Evolutionary conservation across 805 yeast genomes (phyloP).

Genomic region (Dipodascus geniculatus): DNA sequence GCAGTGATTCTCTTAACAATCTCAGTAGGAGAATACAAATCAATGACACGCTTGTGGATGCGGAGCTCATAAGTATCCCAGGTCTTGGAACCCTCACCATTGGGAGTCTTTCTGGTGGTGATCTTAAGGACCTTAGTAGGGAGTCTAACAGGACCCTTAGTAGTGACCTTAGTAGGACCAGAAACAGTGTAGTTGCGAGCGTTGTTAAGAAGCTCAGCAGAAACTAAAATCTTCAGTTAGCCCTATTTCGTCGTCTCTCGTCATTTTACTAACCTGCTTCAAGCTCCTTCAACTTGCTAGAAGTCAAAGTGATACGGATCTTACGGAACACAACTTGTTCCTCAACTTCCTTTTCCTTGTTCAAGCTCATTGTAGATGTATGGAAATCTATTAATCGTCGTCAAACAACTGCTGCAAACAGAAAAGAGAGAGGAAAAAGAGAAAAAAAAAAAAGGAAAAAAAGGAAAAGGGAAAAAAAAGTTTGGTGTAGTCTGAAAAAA

Average conservation of each 20-base stretch:
- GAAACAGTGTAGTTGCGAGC: constrained; percentile 72
- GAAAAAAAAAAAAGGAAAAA: not conserved
- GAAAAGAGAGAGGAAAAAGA: not conserved
- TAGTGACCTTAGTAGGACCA: constrained; percentile 28
- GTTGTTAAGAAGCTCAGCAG: constrained; percentile 77
- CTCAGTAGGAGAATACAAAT: constrained; percentile 92
- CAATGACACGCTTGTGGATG: constrained; percentile 99
- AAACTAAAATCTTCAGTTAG: constrained; percentile 35
- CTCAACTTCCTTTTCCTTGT: constrained; percentile 71
- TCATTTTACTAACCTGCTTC: constrained; percentile 42
- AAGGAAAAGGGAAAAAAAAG: not conserved
- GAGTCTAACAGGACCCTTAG: constrained; percentile 98
- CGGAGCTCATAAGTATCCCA: constrained; percentile 99
- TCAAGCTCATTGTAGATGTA: constrained; percentile 24
- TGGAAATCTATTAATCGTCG: not conserved
- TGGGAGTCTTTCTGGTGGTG: constrained; percentile 99
- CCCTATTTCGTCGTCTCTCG: not conserved
- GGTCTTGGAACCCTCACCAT: constrained; percentile 99
- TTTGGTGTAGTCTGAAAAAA: not conserved
- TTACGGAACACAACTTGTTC: constrained; percentile 78
- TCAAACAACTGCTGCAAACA: constrained; percentile 1
- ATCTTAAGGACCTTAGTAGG: constrained; percentile 98
- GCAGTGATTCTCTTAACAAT: constrained; percentile 92
- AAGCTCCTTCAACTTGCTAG: constrained; percentile 96
- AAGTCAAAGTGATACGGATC: constrained; percentile 98